Evolutionary conservation across 495 filamentous ascomycete genomes (phyloP).

Genomic region (Penicillium chermesinum): DNA sequence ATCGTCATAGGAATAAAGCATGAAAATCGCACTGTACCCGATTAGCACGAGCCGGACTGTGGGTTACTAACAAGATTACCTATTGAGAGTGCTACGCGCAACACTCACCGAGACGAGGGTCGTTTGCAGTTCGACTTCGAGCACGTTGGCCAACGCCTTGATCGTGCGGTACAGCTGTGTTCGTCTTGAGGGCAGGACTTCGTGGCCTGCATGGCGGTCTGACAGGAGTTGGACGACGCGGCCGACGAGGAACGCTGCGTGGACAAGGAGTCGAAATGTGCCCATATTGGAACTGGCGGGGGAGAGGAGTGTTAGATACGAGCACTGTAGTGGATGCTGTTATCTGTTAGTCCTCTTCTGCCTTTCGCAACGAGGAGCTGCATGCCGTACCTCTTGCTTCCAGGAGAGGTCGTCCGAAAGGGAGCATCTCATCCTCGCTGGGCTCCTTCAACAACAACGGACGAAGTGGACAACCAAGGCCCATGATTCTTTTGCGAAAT

Average conservation of each 20-base stretch:
- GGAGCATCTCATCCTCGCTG: slow-evolving; percentile 1
- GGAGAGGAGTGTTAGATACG: slow-evolving; percentile 6
- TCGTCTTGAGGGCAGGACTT: slow-evolving; percentile 1
- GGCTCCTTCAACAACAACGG: slow-evolving; percentile 7
- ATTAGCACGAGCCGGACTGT: not conserved
- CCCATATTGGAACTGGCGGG: slow-evolving; percentile 12
- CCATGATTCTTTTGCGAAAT: slow-evolving; percentile 3
- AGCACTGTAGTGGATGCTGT: not conserved
- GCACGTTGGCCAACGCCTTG: slow-evolving; percentile 2
- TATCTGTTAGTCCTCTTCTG: not conserved
- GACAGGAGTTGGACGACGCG: slow-evolving; percentile 7
- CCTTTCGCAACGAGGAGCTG: too few relatives aligned
- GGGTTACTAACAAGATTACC: slow-evolving; percentile 1
- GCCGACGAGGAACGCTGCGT: slow-evolving; percentile 11
- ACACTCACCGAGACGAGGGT: slow-evolving; percentile 5
- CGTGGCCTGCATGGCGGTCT: not conserved
- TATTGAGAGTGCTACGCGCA: slow-evolving; percentile 9
- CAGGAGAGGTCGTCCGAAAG: slow-evolving; percentile 11
- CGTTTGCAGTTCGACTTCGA: slow-evolving; percentile 10
- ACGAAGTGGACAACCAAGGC: slow-evolving; percentile 5
- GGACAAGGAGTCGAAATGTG: slow-evolving; percentile 10
- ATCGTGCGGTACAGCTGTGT: slow-evolving; percentile 12
- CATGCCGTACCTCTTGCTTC: slow-evolving; percentile 10
- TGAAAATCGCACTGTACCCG: slow-evolving; percentile 3
- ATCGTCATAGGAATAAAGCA: slow-evolving; percentile 4